Evolutionary conservation across 441 rosid genomes (phyloP), one percentile per base, ranked within the genome.

Genomic region (Manihot esculenta): DNA sequence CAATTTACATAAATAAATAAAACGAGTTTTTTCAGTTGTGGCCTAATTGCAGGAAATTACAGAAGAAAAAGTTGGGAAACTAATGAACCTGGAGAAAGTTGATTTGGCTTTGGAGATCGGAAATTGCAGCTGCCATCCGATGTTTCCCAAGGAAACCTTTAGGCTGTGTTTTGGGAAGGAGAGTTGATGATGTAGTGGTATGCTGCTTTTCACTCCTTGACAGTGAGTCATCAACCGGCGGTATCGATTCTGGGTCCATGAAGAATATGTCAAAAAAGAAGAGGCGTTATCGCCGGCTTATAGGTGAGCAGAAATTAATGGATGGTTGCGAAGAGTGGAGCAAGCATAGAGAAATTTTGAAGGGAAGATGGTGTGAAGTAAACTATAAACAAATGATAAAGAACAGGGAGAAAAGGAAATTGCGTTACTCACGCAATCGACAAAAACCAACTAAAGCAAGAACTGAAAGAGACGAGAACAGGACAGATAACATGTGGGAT

Each of bases 71-170:
- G 3, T n/a, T n/a, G n/a, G 0, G 49, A 26, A 13, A 9, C n/a
- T n/a, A n/a, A 27, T 7, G 17, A 12, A 74, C 77, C 77, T 74
- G 77, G 23, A 68, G 60, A 63, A 61, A 54, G 42, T 49, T 51
- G 68, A 74, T 74, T 53, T 74, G 68, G 35, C 60, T 62, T 7
- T 74, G 68, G n/a, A 74, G 77, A 61, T 35, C 7, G 41, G 77
- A 38, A 33, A 74, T 61, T 53, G 77, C 50, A 3, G 77, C 77
- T 0, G 68, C 45, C 62, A 74, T 44, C 21, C 77, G 42, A 55
- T 74, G 77, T 47, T 54, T 67, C 5, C 77, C 77, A 0, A 64
- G 2, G 15, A 54, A 70, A 49, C 73, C 56, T 3, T 4, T 11
- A 21, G n/a, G 56, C 4, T 30, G 7, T 12, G 72, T 48, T n/a